Conservation (phyloP, 345 rosid species). For the Nasturtium officinale region DNA sequence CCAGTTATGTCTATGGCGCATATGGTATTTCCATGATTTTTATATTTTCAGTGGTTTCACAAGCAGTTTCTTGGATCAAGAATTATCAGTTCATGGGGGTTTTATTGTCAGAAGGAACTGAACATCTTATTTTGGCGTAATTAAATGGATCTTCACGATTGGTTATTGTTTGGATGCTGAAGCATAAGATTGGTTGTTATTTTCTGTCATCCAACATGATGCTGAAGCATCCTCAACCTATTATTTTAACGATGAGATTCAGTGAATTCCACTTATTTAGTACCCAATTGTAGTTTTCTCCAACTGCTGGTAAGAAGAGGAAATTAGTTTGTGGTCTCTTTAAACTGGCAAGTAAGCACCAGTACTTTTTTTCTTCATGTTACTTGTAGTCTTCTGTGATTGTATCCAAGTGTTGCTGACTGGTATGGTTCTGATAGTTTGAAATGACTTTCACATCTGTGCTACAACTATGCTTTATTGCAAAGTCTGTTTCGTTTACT, state of each 20-base stretch:
- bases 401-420: constrained; percentile 25
- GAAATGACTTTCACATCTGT: constrained; percentile 28
- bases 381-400: constrained; percentile 48
- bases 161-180: constrained; percentile 48
- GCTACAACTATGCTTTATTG: constrained; percentile 38
- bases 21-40: constrained; percentile 35
- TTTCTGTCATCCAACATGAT: constrained; percentile 53
- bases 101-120: constrained; percentile 41
- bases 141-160: constrained; percentile 49
- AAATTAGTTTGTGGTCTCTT: constrained; percentile 51
- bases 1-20: constrained; percentile 34
- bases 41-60: constrained; percentile 43
- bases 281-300: constrained; percentile 45
- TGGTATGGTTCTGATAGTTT: constrained; percentile 40
- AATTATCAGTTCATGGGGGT: constrained; percentile 39
- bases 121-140: constrained; percentile 31
- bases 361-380: constrained; percentile 53
- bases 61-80: constrained; percentile 45
- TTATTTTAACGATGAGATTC: constrained; percentile 45
- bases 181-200: constrained; percentile 45
- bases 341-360: constrained; percentile 65
- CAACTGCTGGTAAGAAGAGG: constrained; percentile 51
- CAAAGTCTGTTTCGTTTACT: constrained; percentile 38
- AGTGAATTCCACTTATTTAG: constrained; percentile 40
- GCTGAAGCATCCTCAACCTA: constrained; percentile 44